A percentile compares a stretch with the other conserved stretches of the same genome.
These are phyloP conservation scores for Phaeoacremonium minimum DNA, from an alignment of 2,329 filamentous ascomycete species.

Conservation along the genomic window DNA sequence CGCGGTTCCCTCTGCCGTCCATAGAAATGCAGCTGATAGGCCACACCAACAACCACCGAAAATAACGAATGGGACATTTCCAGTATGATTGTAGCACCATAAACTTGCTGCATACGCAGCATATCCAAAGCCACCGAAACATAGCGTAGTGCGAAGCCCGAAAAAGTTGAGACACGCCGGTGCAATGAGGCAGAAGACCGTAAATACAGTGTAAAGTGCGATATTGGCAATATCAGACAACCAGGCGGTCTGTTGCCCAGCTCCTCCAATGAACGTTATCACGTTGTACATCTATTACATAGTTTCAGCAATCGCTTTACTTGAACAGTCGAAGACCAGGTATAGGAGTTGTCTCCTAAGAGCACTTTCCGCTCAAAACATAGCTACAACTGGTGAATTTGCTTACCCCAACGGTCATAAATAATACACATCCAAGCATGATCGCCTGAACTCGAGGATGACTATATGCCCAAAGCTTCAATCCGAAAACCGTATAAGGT, in stretches of 20 bases:
- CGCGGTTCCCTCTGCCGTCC: slow-evolving; percentile 12
- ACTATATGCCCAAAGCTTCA: neutral
- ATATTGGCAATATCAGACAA: neutral
- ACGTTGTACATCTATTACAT: neutral
- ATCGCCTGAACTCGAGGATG: neutral
- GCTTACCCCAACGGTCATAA: neutral
- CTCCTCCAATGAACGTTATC: neutral
- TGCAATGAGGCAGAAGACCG: neutral
- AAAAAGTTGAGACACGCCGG: neutral
- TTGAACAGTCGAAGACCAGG: no score
- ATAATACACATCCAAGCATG: neutral
- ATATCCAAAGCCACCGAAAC: neutral
- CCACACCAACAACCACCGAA: neutral
- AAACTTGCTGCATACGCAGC: neutral
- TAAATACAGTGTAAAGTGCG: neutral
- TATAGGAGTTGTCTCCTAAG: no score
- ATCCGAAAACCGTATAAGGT: neutral
- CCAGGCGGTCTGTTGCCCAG: neutral
- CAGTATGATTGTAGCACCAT: neutral
- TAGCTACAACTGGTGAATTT: no score
- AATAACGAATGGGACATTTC: neutral
- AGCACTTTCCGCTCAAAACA: no score
- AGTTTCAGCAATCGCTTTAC: no score
- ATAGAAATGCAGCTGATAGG: slow-evolving; percentile 11
- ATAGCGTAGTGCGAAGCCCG: neutral